phyloP scores from a whole-genome alignment of 345 rosid species.

The Populus pruinosa region DNA sequence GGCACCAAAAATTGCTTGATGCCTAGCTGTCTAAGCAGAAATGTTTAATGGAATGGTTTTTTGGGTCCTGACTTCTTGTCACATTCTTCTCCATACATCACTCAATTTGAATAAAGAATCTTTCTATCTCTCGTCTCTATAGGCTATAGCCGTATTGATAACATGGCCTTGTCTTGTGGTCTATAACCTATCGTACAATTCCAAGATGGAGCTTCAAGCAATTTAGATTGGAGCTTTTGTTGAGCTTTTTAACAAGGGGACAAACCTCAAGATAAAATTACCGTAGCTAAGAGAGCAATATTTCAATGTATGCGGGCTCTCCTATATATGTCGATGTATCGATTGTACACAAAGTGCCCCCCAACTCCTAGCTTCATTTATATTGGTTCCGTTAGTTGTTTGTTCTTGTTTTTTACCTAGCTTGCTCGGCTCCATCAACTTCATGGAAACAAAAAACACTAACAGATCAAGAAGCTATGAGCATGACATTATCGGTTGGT shows the following conservation, averaged over 20 bases:
- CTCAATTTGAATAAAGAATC: slow-evolving; percentile 1
- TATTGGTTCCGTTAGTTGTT: neutral
- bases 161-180: slow-evolving; percentile 31
- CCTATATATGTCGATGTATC: neutral
- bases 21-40: neutral
- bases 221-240: neutral
- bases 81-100: neutral
- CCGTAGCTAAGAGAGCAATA: neutral
- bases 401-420: neutral
- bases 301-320: slow-evolving; percentile 11
- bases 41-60: neutral
- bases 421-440: neutral
- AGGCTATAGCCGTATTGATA: neutral
- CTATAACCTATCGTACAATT: slow-evolving; percentile 27
- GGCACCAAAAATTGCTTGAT: too few relatives aligned
- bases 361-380: neutral
- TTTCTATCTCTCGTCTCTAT: neutral
- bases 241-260: slow-evolving; percentile 1
- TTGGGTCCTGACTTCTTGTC: neutral
- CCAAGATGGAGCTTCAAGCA: neutral
- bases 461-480: slow-evolving; percentile 24
- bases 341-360: neutral
- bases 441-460: neutral
- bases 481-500: slow-evolving; percentile 58
- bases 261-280: neutral